Evolutionary conservation across 805 yeast genomes (phyloP), one percentile per base, ranked within the genome.

Genomic region (Naumovozyma baii): DNA sequence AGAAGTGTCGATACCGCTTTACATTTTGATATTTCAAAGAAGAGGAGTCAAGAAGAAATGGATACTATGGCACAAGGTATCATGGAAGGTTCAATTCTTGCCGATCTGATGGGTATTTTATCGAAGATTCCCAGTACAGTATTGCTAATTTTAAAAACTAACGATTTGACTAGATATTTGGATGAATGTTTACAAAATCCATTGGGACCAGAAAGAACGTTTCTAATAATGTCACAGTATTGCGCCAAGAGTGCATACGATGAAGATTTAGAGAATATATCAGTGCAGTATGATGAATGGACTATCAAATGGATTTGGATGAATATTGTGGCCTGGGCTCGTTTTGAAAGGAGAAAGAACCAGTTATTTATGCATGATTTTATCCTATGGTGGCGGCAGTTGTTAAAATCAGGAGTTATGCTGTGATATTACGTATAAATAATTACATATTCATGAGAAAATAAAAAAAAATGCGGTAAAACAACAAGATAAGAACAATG

Each of bases 151-250:
- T 66, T 92, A 53, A 92, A 92, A 57, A 94, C 99, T 0, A 92
- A 92, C 57, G 99, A 92, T 63, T 69, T 92, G 37, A 86, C 95
- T 0, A 71, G 99, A 51, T 81, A 79, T 50, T 67, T 92, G 36
- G 98, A 92, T 60, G 97, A 90, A 54, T 68, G 74, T 40, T 68
- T 90, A 40, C 74, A 82, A 35, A 78, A 79, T 44, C 94, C 96
- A 0, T 62, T 88, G 34, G 96, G 97, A 0, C 80, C 83, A 4
- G 90, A 84, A 54, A 68, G 95, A 37, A 83, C 95, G 0, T 90
- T 92, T 49, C 63, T 88, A 48, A 85, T 92, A 33, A 72, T 92
- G 81, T 92, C 95, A 2, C 74, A 76, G 25, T 90, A 92, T 59
- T 92, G 97, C 65, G 88, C 96, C 0, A 64, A 66, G 18, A 76